Base-by-base conservation (phyloP, 345 rosid species). In the Rhodamnia argentea region DNA sequence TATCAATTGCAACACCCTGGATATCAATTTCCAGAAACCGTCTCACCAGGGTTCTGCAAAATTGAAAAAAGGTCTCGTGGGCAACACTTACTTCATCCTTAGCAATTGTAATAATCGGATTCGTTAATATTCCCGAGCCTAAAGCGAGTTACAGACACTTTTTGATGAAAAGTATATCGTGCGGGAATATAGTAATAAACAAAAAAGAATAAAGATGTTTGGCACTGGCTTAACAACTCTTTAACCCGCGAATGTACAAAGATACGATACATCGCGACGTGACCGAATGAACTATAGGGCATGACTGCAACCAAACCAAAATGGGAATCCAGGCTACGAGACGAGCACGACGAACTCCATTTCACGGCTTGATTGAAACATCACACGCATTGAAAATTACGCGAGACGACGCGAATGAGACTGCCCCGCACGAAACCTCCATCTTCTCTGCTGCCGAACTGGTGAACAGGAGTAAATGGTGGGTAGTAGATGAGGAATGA, bases 1-100 rank as follows among this genome's bases (percentile, higher is more conserved):
- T 64, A 6, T 3, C 0, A 0, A 9, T 70, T 9, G 6, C 47
- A 32, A 18, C 13, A 18, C 13, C 24, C 6, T 18, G 0, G 4
- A 1, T 1, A 32, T 18, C 42, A 4, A 32, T 32, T 9, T 37
- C 11, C 5, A 70, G 42, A 70, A 9, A 32, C 20, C 32, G 16
- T 32, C 13, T 32, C 9, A 4, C 10, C 44, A 0, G 13, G 13
- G 12, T 70, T 70, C 32, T 70, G 78, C n/a, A 32, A 32, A 32
- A 32, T 2, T 0, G 0, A 18, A 16, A 64, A 8, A 8, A 32
- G 1, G 24, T 64, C 24, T 8, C 24, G 16, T 4, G 76, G 18
- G 23, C 76, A 16, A 9, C 23, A 64, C 24, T 54, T 54, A 18
- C 44, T 16, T 32, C 76, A 8, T 50, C 51, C 12, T 9, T 2